Base-by-base conservation (phyloP, 2,329 filamentous ascomycete species). In the Macrophomina phaseolina region DNA sequence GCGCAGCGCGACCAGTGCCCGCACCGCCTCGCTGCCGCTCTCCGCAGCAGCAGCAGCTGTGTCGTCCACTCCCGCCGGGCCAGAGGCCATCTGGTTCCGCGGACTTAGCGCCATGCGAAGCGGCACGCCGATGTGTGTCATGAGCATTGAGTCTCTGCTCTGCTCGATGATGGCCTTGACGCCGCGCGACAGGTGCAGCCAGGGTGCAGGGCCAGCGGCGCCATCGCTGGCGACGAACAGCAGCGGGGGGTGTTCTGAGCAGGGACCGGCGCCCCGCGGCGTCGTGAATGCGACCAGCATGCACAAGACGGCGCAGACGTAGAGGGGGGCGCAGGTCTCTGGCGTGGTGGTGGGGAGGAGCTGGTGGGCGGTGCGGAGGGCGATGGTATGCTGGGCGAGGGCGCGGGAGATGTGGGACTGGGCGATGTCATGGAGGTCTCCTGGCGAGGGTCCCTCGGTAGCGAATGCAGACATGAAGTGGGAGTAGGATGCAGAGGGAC, bases 351-450 rank as follows among this genome's bases (percentile, higher is more conserved):
- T 67, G n/a, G 75, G 69, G 34, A 82, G 70, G 5, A 79, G 67
- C 3, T 76, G 71, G 0, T 77, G 71, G 1, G 77, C 78, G 36
- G 74, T 67, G 28, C 72, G 71, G 11, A 76, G 66, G 7, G 77
- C 74, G 6, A 71, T 71, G 56, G 77, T 74, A 48, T 82, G 77
- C 46, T 81, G 79, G 28, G 72, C 61, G 58, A 76, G 71, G 2
- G 79, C 80, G 62, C 79, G 76, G 14, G 76, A 70, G 14, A 81
- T 71, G 65, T 83, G 84, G 42, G 71, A 74, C 79, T 76, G 23
- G 74, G 56, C 23, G 4, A 34, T 16, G 42, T n/a, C 14, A 2
- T 14, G 56, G 56, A 4, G 28, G 4, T 55, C 34, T 4, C 16
- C 32, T 5, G 32, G 16, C 3, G 51, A 18, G 51, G 34, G 32